Evolutionary conservation across 805 yeast genomes (phyloP).

Genomic region (Metschnikowia chrysomelidarum): DNA sequence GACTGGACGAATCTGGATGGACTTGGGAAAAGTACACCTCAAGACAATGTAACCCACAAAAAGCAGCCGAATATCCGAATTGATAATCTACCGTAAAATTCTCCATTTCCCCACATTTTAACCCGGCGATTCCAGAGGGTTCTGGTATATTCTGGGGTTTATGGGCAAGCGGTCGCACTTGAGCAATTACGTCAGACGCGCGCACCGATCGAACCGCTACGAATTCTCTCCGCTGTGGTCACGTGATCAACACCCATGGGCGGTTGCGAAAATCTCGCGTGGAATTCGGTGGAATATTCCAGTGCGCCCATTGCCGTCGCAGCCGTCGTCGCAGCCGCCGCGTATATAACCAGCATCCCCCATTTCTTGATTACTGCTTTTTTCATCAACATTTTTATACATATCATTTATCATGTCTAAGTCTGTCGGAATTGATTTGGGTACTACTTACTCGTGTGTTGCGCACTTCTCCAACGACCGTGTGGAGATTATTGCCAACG

Average conservation of each 20-base stretch:
- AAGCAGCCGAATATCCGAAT: too few species aligned
- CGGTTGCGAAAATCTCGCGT: slow-evolving; percentile 13
- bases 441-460: slow-evolving; percentile 35
- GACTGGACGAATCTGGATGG: too few species aligned
- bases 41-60: too few species aligned
- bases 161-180: too few species aligned
- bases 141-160: too few species aligned
- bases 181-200: too few species aligned
- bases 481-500: slow-evolving; percentile 33
- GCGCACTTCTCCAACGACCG: slow-evolving; percentile 34
- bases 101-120: too few species aligned
- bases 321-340: neutral
- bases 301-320: slow-evolving; percentile 7
- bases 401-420: slow-evolving; percentile 22
- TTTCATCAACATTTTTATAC: slow-evolving; percentile 3
- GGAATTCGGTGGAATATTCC: slow-evolving; percentile 20
- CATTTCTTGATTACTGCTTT: slow-evolving; percentile 7
- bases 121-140: too few species aligned
- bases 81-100: too few species aligned
- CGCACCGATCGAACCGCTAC: too few species aligned
- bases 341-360: slow-evolving; percentile 7
- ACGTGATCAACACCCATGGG: slow-evolving; percentile 1
- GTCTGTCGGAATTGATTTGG: slow-evolving; percentile 35
- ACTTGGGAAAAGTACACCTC: too few species aligned
- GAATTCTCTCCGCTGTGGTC: too few species aligned